These are phyloP conservation scores for Solanum hybrid DNA, from an alignment of 305 asterid genomes.

Conservation along the genomic window DNA sequence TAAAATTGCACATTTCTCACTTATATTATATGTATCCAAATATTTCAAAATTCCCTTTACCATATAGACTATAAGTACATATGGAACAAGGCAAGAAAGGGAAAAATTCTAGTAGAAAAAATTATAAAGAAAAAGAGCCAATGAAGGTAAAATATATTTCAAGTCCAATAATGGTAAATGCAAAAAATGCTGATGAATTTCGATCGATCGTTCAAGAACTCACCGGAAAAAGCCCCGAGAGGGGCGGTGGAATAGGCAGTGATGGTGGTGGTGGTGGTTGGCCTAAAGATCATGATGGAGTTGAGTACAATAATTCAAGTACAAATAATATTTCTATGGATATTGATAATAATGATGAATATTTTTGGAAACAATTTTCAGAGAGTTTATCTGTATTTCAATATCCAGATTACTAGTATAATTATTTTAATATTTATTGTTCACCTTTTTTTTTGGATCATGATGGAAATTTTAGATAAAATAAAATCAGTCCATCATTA, in stretches of 20 bases:
- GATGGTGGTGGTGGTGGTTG: background rate
- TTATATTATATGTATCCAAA: background rate
- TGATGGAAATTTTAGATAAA: background rate
- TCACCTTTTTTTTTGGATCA: background rate
- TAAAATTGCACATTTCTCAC: background rate
- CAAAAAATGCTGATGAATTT: constrained; percentile 7
- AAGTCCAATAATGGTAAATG: constrained; percentile 3
- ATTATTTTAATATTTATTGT: background rate
- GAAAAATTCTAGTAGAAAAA: background rate
- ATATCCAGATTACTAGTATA: background rate
- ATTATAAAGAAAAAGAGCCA: background rate
- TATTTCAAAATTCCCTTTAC: background rate
- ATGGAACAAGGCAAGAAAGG: constrained; percentile 1
- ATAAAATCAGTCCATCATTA: background rate
- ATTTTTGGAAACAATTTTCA: background rate
- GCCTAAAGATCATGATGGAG: background rate
- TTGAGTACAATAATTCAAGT: background rate
- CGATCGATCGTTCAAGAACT: constrained; percentile 4
- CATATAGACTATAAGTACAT: background rate
- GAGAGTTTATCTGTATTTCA: background rate
- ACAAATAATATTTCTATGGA: background rate
- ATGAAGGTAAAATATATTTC: constrained; percentile 8
- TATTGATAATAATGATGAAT: background rate
- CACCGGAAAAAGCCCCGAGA: background rate
- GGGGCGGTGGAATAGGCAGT: background rate